phyloP scores from a whole-genome alignment of 495 filamentous ascomycete genomes.

The Daldinia decipiens region DNA sequence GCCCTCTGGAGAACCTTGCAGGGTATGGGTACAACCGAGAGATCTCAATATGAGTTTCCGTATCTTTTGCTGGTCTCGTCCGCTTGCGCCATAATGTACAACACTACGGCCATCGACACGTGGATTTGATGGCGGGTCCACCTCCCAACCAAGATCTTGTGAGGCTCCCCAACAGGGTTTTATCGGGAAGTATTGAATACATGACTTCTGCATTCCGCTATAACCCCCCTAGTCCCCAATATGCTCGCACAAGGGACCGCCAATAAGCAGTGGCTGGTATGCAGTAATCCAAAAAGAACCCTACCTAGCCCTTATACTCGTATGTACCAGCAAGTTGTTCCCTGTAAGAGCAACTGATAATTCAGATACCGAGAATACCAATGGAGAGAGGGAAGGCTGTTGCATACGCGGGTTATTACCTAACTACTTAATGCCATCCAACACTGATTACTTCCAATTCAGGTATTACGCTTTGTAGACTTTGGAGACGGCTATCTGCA shows the following conservation, averaged over 20 bases:
- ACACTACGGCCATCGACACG: constrained; percentile 23
- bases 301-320: neutral
- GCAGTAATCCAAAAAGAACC: constrained; percentile 24
- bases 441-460: constrained; percentile 11
- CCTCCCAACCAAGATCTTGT: constrained; percentile 35
- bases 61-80: constrained; percentile 12
- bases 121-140: constrained; percentile 32
- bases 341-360: constrained; percentile 10
- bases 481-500: constrained; percentile 24
- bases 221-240: constrained; percentile 21
- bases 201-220: constrained; percentile 14
- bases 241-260: constrained; percentile 9
- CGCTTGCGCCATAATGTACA: constrained; percentile 30
- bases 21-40: constrained; percentile 28
- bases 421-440: neutral
- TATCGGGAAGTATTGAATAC: constrained; percentile 31
- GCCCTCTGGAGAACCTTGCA: constrained; percentile 33
- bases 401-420: constrained; percentile 2
- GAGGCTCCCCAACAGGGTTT: constrained; percentile 28
- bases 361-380: neutral
- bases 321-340: constrained; percentile 14
- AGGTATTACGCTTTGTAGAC: constrained; percentile 9
- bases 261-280: constrained; percentile 17
- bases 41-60: constrained; percentile 28
- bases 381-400: constrained; percentile 11